phyloP scores from a whole-genome alignment of 352 stramenopile genomes.

The Thalassiosira pacifica region DNA sequence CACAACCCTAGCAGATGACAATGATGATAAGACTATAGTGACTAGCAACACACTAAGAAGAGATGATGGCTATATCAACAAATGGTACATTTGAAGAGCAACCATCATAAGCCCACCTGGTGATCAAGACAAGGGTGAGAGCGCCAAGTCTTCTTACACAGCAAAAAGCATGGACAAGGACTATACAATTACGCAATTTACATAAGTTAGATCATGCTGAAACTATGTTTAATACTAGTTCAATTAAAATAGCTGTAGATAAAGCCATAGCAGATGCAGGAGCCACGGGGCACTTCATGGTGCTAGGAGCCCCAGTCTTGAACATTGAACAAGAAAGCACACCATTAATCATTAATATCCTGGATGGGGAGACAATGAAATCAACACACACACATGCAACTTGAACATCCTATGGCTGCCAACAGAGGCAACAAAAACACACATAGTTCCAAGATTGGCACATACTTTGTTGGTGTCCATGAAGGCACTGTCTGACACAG shows the following conservation, averaged over 20 bases:
- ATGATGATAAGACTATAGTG: no score
- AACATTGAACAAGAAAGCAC: background rate
- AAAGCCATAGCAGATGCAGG: conserved; percentile 18
- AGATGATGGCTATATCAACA: no score
- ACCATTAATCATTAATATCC: conserved; percentile 30
- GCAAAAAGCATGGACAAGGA: background rate
- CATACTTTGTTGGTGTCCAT: conserved; percentile 31
- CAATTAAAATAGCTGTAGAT: no score
- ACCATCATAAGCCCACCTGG: no score
- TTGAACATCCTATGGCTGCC: conserved; percentile 25
- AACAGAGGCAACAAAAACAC: conserved; percentile 12
- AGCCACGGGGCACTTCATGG: conserved; percentile 34
- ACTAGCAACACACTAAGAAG: no score
- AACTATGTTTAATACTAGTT: no score
- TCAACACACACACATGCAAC: conserved; percentile 43
- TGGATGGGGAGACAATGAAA: conserved; percentile 30
- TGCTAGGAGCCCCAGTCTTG: background rate
- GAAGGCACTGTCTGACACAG: conserved; percentile 17
- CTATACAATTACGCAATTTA: background rate
- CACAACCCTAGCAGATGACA: no score
- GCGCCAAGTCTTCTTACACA: background rate
- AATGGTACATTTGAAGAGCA: no score
- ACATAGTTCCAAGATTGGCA: conserved; percentile 28
- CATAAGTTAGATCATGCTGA: no score
- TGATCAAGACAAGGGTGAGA: no score